Evolutionary conservation across 2,329 filamentous ascomycete genomes (phyloP).

Genomic region (Claviceps sp.): DNA sequence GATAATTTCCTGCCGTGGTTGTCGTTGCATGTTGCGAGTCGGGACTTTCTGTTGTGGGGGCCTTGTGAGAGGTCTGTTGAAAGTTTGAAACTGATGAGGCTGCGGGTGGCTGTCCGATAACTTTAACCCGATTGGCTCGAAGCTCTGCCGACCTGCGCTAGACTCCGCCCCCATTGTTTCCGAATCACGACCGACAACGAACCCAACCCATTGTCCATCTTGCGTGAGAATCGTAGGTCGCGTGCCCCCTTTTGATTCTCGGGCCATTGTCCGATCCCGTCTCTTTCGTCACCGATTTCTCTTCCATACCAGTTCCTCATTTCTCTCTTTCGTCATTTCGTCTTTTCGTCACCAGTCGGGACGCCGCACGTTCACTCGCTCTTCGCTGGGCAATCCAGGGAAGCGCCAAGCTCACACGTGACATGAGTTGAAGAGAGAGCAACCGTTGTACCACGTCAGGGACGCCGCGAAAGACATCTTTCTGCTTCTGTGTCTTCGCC

Average conservation of each 20-base stretch:
- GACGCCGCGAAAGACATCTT: neutral
- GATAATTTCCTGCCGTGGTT: too few relatives aligned
- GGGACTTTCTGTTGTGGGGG: too few relatives aligned
- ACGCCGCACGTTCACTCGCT: neutral
- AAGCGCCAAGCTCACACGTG: neutral
- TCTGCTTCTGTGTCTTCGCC: neutral
- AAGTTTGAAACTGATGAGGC: too few relatives aligned
- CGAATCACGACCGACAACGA: too few relatives aligned
- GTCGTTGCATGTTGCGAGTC: neutral
- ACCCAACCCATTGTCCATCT: neutral
- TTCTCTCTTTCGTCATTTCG: neutral
- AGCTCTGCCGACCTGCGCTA: too few relatives aligned
- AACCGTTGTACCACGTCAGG: neutral
- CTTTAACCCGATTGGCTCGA: too few relatives aligned
- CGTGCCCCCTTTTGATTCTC: too few relatives aligned
- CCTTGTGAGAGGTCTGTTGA: too few relatives aligned
- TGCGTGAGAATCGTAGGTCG: neutral
- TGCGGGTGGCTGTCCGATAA: too few relatives aligned
- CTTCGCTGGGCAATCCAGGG: neutral
- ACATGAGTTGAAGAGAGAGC: conserved; percentile 2
- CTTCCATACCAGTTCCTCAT: neutral
- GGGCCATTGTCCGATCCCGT: neutral
- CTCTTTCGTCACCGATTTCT: neutral
- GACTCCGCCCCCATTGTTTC: too few relatives aligned
- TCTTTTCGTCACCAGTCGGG: neutral